Evolutionary conservation across 1,139 yeast species (phyloP), one percentile per base, ranked within the genome.

Genomic region (Suhomyces taliae): DNA sequence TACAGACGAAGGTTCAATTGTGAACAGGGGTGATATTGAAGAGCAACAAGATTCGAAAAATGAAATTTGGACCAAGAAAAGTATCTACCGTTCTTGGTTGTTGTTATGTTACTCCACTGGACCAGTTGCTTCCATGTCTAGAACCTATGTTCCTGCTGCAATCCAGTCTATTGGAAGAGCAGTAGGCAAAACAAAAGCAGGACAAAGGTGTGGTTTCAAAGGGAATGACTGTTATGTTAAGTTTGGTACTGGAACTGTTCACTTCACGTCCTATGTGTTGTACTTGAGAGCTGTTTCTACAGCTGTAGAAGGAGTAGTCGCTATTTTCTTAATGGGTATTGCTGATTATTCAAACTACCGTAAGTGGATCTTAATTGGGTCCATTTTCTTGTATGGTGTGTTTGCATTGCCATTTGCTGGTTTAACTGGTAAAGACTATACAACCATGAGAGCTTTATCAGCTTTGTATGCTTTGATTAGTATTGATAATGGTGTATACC

Each of bases 311-410:
- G 78, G 78, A 1, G 49, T 71, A 2, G 48, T 72, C 7, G 65
- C 76, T 1, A 58, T 74, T n/a, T 47, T 70, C 19, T 50, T 72
- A 12, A 70, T 72, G 73, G 75, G 76, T 1, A 58, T 73, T 48
- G 79, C 77, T 7, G 79, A 74, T 50, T 74, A 66, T 53, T 65
- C 76, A n/a, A 67, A 70, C 49, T 69, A 69, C 47, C 60, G 73
- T 37, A 73, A 71, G 46, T 54, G 65, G 55, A 53, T 70, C 8
- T 56, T 72, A 47, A 59, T 69, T 34, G 56, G 56, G 2, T 61
- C 75, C 1, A 67, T 73, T 19, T 43, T 60, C 9, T 32, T 69
- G 1, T 73, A 66, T 52, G 79, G 79, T 2, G 45, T 58, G 0
- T 51, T 69, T 41, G 76, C 76, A 0, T 51, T 71, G 12, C 79